phyloP scores from a whole-genome alignment of 176 grass and related monocot genomes.

The Tuctoria greenei region DNA sequence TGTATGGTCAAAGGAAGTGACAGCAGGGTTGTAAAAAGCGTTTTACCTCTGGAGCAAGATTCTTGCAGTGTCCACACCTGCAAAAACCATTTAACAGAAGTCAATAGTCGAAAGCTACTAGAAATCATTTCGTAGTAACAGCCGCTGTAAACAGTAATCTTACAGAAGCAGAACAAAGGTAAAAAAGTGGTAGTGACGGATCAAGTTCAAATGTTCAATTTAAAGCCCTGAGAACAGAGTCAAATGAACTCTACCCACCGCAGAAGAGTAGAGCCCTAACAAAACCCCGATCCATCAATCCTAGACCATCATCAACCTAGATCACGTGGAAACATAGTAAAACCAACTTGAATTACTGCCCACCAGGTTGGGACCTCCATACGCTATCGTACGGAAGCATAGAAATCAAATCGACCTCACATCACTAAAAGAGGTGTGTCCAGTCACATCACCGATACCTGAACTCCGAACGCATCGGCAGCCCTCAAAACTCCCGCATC shows the following conservation, averaged over 20 bases:
- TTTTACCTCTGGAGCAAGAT: constrained; percentile 83
- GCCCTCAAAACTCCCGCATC: neutral
- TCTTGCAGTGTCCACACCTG: constrained; percentile 97
- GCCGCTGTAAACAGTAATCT: too few relatives aligned
- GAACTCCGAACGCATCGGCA: neutral
- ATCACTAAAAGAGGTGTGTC: neutral
- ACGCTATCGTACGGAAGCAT: too few relatives aligned
- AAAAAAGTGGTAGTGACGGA: neutral
- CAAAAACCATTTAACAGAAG: neutral
- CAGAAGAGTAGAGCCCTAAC: neutral
- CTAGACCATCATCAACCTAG: neutral
- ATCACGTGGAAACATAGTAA: neutral
- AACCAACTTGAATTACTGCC: neutral
- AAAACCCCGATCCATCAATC: neutral
- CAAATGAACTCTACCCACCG: neutral
- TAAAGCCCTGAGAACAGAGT: neutral
- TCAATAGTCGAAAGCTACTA: neutral
- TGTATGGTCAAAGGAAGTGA: neutral
- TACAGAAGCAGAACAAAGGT: neutral
- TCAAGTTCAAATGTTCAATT: too few relatives aligned
- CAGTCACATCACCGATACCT: neutral
- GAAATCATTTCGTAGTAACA: neutral
- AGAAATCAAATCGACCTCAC: neutral
- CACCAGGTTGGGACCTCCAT: neutral
- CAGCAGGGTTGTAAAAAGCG: neutral